These are phyloP conservation scores for Amesomyces nigricolor DNA, from an alignment of 2,329 filamentous ascomycete species.

Conservation along the genomic window DNA sequence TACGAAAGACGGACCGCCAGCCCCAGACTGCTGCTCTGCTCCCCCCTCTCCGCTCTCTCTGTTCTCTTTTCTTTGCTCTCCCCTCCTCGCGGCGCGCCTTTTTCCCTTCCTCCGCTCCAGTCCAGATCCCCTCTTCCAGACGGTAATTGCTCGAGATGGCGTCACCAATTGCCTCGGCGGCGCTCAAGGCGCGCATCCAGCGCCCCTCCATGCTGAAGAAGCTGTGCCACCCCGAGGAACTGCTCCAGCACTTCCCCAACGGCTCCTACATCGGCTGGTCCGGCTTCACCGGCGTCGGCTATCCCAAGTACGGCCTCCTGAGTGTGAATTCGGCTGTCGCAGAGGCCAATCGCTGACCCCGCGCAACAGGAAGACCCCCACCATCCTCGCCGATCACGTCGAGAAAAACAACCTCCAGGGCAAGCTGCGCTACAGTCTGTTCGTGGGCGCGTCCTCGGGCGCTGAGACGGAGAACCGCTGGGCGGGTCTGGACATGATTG, in stretches of 20 bases:
- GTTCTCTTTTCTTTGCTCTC: neutral
- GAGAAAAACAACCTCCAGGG: constrained; percentile 81
- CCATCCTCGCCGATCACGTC: constrained; percentile 79
- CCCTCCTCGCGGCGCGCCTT: neutral
- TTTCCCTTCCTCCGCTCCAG: neutral
- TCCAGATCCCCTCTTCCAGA: neutral
- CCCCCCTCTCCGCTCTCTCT: neutral
- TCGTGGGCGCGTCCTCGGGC: constrained; percentile 84
- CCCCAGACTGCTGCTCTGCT: neutral
- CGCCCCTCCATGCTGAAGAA: constrained; percentile 75
- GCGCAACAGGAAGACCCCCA: constrained; percentile 66
- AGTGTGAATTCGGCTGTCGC: neutral
- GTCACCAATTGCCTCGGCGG: constrained; percentile 57
- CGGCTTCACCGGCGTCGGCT: constrained; percentile 84
- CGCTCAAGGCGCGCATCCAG: constrained; percentile 69
- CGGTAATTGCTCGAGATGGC: constrained; percentile 34
- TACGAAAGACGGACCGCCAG: neutral
- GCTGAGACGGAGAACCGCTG: constrained; percentile 89
- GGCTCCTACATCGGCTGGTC: constrained; percentile 86
- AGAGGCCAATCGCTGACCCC: constrained; percentile 15
- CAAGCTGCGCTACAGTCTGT: constrained; percentile 77
- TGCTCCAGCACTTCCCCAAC: constrained; percentile 76
- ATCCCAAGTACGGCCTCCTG: constrained; percentile 60
- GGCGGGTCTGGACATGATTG: constrained; percentile 87
- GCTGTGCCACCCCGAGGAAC: constrained; percentile 70